Evolutionary conservation across 2,329 filamentous ascomycete genomes (phyloP).

Genomic region (Aureobasidium mangrovei): DNA sequence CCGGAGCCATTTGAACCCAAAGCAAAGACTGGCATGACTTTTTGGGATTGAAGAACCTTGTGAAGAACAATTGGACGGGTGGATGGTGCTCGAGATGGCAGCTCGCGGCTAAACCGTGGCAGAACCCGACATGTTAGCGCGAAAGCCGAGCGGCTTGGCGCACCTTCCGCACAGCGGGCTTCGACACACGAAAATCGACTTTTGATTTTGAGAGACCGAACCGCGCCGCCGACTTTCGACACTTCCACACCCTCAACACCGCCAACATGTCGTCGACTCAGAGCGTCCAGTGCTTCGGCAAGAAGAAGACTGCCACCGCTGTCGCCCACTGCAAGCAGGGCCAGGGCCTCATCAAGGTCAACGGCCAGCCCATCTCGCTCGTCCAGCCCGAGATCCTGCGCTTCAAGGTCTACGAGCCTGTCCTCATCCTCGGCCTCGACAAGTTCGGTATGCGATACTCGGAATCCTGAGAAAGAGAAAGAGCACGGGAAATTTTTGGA

Average conservation of each 20-base stretch:
- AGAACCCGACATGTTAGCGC: not conserved
- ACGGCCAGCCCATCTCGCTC: constrained; percentile 89
- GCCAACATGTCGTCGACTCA: constrained; percentile 57
- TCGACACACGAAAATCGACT: not conserved
- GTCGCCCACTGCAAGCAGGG: constrained; percentile 90
- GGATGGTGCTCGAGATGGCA: not conserved
- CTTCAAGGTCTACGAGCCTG: constrained; percentile 99
- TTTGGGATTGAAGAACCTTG: not conserved
- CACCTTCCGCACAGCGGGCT: constrained; percentile 10
- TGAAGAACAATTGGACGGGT: not conserved
- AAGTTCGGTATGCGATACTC: constrained; percentile 60
- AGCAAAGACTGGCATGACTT: constrained; percentile 28
- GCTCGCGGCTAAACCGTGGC: constrained; percentile 19
- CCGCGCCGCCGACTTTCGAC: not conserved
- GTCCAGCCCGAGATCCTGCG: constrained; percentile 94
- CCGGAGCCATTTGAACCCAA: constrained; percentile 46
- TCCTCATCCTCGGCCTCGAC: constrained; percentile 94
- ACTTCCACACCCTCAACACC: constrained; percentile 19
- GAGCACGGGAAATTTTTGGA: not conserved
- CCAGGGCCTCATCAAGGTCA: constrained; percentile 95
- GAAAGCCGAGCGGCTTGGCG: not conserved
- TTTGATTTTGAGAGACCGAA: not conserved
- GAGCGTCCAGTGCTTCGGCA: constrained; percentile 88
- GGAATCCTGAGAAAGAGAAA: not conserved
- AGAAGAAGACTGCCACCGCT: constrained; percentile 59